A percentile compares a stretch with the other conserved stretches of the same genome.
These are phyloP conservation scores for Corynespora cassiicola DNA, from an alignment of 2,329 filamentous ascomycete genomes.

Conservation along the genomic window DNA sequence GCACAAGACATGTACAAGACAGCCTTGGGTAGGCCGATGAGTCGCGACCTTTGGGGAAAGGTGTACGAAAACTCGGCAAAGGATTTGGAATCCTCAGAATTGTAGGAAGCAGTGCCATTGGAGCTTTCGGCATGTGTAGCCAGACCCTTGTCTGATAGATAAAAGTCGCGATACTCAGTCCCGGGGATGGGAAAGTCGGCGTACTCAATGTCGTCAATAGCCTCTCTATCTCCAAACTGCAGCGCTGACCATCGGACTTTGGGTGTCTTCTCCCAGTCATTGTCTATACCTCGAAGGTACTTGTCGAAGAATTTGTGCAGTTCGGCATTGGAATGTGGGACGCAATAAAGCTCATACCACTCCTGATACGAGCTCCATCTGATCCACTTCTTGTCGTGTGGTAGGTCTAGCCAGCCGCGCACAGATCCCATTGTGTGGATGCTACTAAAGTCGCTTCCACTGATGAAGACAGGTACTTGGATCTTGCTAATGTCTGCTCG, in stretches of 20 bases:
- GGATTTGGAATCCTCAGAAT: constrained; percentile 22
- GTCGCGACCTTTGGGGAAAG: constrained; percentile 43
- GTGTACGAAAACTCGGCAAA: constrained; percentile 23
- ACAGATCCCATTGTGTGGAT: constrained; percentile 28
- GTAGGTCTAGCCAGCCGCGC: constrained; percentile 20
- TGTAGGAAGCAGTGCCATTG: constrained; percentile 14
- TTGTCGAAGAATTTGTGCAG: constrained; percentile 52
- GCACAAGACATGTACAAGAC: constrained; percentile 54
- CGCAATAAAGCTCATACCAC: constrained; percentile 27
- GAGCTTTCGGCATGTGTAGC: constrained; percentile 2
- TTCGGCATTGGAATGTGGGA: constrained; percentile 17
- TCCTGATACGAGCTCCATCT: constrained; percentile 24
- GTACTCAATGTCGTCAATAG: constrained; percentile 23
- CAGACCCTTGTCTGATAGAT: constrained; percentile 14
- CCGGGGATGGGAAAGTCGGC: constrained; percentile 20
- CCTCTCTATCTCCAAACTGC: constrained; percentile 21
- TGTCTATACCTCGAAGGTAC: constrained; percentile 52
- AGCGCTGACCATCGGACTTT: constrained; percentile 52
- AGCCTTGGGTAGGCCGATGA: constrained; percentile 58
- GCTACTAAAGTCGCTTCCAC: constrained; percentile 17
- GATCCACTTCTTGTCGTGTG: constrained; percentile 27
- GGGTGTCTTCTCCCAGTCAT: constrained; percentile 57
- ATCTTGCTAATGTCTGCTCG: constrained; percentile 25
- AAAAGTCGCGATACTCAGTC: constrained; percentile 19
- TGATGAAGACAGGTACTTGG: constrained; percentile 24